phyloP scores from a whole-genome alignment of 169 alveolate species.

The Plasmodium gonderi region DNA sequence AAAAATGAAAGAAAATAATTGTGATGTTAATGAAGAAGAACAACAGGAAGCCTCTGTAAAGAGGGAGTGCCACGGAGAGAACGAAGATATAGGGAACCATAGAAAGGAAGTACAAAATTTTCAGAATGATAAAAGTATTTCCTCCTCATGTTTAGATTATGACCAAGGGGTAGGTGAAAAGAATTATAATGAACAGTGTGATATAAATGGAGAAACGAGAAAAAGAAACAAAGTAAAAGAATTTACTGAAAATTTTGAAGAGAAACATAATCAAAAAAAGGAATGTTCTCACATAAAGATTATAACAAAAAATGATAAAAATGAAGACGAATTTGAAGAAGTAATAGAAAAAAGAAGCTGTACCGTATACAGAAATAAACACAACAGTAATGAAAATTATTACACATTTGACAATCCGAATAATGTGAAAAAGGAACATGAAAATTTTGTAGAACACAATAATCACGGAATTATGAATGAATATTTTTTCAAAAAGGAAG shows the following conservation, averaged over 20 bases:
- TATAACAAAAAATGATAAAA: not conserved
- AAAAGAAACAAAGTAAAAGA: not conserved
- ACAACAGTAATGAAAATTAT: not conserved
- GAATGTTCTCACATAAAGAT: not conserved
- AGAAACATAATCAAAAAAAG: not conserved
- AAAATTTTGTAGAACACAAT: not conserved
- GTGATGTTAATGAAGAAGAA: not conserved
- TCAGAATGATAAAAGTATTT: not conserved
- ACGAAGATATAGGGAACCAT: not conserved
- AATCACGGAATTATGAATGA: not conserved
- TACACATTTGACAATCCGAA: not conserved
- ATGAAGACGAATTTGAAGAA: slow-evolving; percentile 20
- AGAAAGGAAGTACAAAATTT: not conserved
- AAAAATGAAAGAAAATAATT: not conserved
- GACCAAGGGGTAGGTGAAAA: not conserved
- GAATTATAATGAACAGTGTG: not conserved
- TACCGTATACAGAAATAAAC: slow-evolving; percentile 1
- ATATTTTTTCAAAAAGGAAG: not conserved
- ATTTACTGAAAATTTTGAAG: not conserved
- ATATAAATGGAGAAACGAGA: too few species aligned
- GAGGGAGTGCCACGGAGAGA: not conserved
- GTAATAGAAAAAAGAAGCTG: slow-evolving; percentile 2
- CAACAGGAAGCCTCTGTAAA: not conserved
- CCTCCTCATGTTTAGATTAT: not conserved
- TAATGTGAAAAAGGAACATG: slow-evolving; percentile 2